These are phyloP conservation scores for Kondoa subrosea DNA, from an alignment of 768 basidiomycete species.

Conservation along the genomic window DNA sequence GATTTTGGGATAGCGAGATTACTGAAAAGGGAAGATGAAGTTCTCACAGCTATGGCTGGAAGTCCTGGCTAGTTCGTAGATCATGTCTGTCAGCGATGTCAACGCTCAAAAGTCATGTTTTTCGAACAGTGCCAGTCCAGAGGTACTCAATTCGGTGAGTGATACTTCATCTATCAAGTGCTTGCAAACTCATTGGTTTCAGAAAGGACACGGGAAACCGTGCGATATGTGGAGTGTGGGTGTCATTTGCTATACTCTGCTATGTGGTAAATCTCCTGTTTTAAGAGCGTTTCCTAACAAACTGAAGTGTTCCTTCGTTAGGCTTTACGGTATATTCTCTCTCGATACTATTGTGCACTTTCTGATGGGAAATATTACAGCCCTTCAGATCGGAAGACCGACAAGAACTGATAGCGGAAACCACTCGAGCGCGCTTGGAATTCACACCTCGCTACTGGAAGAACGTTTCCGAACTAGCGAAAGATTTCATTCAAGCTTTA, in stretches of 20 bases:
- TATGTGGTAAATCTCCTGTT: conserved; percentile 14
- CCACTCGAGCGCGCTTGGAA: conserved; percentile 63
- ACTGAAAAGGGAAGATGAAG: conserved; percentile 13
- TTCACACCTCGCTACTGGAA: conserved; percentile 87
- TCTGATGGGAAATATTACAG: conserved; percentile 31
- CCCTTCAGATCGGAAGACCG: conserved; percentile 78
- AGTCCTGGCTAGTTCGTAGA: not conserved
- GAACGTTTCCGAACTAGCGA: conserved; percentile 68
- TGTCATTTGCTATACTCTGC: conserved; percentile 79
- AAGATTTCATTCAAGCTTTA: conserved; percentile 58
- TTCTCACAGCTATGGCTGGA: conserved; percentile 16
- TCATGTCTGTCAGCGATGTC: not conserved
- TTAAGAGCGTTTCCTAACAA: conserved; percentile 10
- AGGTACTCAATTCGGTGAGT: conserved; percentile 27
- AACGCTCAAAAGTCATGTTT: not conserved
- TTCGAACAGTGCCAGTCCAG: conserved; percentile 42
- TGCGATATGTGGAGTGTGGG: conserved; percentile 91
- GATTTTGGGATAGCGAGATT: not conserved
- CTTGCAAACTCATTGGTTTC: not conserved
- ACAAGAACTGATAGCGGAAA: conserved; percentile 59
- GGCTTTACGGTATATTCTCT: not conserved
- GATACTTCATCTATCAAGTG: not conserved
- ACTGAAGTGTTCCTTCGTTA: conserved; percentile 4
- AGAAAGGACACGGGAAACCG: conserved; percentile 70
- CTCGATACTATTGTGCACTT: not conserved